Evolutionary conservation across 306 rosid species (phyloP).

Genomic region (Rosa multiflora): DNA sequence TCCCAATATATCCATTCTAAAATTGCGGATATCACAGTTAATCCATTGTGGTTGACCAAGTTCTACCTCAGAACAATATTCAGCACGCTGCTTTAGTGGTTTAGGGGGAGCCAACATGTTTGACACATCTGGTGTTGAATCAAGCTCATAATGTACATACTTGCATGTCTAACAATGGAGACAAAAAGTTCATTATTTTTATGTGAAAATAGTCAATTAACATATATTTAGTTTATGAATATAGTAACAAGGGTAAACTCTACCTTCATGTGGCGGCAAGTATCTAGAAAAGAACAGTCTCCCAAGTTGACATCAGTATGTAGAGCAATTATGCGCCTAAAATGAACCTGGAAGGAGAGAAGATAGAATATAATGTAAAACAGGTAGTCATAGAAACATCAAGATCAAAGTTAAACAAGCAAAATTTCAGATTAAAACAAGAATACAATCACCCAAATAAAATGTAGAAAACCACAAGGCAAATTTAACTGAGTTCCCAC

Average conservation of each 20-base stretch:
- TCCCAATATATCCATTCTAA: constrained; percentile 98
- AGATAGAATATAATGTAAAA: constrained; percentile 3
- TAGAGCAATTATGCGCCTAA: constrained; percentile 88
- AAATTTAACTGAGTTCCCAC: not conserved
- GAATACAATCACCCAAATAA: not conserved
- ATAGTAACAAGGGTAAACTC: constrained; percentile 14
- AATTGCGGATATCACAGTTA: constrained; percentile 91
- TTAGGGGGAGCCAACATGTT: constrained; percentile 67
- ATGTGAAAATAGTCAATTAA: constrained; percentile 7
- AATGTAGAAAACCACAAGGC: not conserved
- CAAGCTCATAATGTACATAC: constrained; percentile 93
- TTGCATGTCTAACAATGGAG: constrained; percentile 75
- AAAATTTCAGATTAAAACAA: not conserved
- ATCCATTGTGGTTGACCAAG: constrained; percentile 99
- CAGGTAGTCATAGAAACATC: not conserved
- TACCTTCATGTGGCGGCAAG: constrained; percentile 99
- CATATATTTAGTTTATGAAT: constrained; percentile 3
- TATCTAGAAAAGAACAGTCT: constrained; percentile 96
- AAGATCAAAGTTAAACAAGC: not conserved
- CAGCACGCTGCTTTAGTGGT: constrained; percentile 83
- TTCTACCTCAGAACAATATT: constrained; percentile 95
- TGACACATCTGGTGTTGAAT: constrained; percentile 79
- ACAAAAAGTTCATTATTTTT: constrained; percentile 21
- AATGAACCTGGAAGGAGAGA: constrained; percentile 73
- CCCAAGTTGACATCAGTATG: constrained; percentile 96